Base-by-base conservation (phyloP, 1,139 yeast species). In the Zygosaccharomyces sapae region DNA sequence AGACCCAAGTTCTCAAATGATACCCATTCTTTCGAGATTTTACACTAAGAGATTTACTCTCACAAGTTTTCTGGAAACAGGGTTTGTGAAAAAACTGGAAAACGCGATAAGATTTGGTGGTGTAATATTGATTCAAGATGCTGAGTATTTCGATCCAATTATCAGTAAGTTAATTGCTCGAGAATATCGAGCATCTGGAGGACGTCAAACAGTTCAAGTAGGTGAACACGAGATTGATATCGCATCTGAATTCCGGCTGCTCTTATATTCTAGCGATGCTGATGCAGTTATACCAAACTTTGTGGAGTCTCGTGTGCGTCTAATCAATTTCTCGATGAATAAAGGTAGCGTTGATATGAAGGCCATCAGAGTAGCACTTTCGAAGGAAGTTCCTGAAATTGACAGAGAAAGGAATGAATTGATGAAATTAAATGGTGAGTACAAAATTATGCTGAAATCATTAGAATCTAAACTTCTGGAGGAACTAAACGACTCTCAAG, bases 91-190 rank as follows among this genome's bases (percentile, higher is more conserved):
- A 56, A 86, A 80, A 45, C 65, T 90, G 22, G 96, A 88, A 61
- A 84, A 88, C 59, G 83, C 95, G 0, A 65, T 90, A 22, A 71
- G 94, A 51, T 90, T 90, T 71, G 97, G 98, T 6, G 89, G 88
- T 3, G 61, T 77, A 0, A 69, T 90, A 7, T 62, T 89, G 9
- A 75, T 90, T 27, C 80, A 79, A 56, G 94, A 90, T 66, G 88
- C 90, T 2, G 97, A 90, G 59, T 70, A 75, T 56, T 80, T 79
- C 59, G 92, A 90, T 62, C 95, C 97, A 0, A 68, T 86, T 9
- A 61, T 90, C 18, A 79, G 79, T 48, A 73, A 83, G 0, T 65
- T 90, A 1, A 67, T 92, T 38, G 73, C 80, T 45, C 70, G 71
- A 40, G 95, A 87, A 51, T 73, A 79, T 33, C 75, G 74, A 38